Conservation (phyloP, 257 asterid species). For the Fraxinus anomala region DNA sequence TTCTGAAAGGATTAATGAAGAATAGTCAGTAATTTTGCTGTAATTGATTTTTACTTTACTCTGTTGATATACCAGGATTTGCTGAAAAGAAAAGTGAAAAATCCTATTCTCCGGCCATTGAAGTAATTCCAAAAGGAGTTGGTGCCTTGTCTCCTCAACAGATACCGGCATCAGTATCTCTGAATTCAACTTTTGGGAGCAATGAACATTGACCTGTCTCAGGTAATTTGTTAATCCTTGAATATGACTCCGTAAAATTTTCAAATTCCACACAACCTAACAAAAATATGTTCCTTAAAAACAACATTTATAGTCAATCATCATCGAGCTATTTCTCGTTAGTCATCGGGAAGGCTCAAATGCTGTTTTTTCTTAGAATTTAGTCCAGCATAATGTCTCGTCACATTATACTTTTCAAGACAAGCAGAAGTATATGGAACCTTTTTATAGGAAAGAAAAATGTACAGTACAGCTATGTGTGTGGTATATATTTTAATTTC, state of each 20-base stretch:
- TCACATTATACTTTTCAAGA: neutral
- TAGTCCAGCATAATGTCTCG: neutral
- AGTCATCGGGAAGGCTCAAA: neutral
- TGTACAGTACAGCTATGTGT: neutral
- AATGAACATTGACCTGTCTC: constrained; percentile 46
- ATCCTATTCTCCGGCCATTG: constrained; percentile 77
- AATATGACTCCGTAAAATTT: too few relatives aligned
- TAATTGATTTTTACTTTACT: constrained; percentile 7
- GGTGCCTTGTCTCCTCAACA: constrained; percentile 65
- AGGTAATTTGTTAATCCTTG: neutral
- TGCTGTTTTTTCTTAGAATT: neutral
- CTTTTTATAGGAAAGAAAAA: neutral
- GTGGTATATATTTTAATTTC: neutral
- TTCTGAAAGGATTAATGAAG: neutral
- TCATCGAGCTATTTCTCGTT: neutral
- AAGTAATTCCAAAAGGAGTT: constrained; percentile 48
- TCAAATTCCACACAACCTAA: neutral
- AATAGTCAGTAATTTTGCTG: neutral
- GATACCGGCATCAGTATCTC: constrained; percentile 66
- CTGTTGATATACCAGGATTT: constrained; percentile 49
- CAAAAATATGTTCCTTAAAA: neutral
- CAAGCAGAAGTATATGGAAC: neutral
- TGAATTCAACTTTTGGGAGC: constrained; percentile 74
- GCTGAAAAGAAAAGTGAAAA: constrained; percentile 66
- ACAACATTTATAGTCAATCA: neutral